Evolutionary conservation across 2,329 filamentous ascomycete species (phyloP).

Genomic region (Colletotrichum sublineola): DNA sequence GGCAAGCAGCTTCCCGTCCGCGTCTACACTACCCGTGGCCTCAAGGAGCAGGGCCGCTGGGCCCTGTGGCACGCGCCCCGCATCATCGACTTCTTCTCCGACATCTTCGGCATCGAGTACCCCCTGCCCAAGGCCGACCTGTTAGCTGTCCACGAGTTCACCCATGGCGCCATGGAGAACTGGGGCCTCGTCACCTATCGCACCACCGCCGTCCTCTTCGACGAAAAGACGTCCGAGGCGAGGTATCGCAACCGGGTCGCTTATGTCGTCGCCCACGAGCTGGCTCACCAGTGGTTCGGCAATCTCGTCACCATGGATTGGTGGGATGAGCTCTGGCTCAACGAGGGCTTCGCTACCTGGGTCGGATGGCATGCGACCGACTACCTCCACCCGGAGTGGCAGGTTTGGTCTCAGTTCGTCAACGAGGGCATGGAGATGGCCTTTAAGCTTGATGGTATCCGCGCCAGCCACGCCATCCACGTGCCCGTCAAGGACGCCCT

Average conservation of each 20-base stretch:
- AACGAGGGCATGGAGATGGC: slow-evolving; percentile 94
- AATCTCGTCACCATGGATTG: slow-evolving; percentile 97
- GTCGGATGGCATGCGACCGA: slow-evolving; percentile 95
- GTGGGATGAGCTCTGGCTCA: slow-evolving; percentile 95
- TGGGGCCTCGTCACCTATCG: slow-evolving; percentile 97
- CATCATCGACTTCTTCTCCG: slow-evolving; percentile 96
- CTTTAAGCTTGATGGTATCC: slow-evolving; percentile 88
- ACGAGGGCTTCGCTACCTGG: slow-evolving; percentile 98
- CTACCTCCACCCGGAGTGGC: slow-evolving; percentile 94
- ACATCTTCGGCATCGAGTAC: slow-evolving; percentile 93
- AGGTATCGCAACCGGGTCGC: slow-evolving; percentile 94
- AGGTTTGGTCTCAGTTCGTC: slow-evolving; percentile 97
- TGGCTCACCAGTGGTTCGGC: slow-evolving; percentile 97
- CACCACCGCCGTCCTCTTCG: slow-evolving; percentile 95
- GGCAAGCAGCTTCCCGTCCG: slow-evolving; percentile 92
- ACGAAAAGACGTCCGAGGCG: slow-evolving; percentile 90
- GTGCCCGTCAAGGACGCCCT: slow-evolving; percentile 93
- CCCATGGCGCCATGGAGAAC: slow-evolving; percentile 90
- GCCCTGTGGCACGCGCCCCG: slow-evolving; percentile 92
- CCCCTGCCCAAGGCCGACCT: slow-evolving; percentile 93
- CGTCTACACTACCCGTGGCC: slow-evolving; percentile 94
- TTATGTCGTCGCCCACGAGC: slow-evolving; percentile 97
- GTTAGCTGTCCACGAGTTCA: slow-evolving; percentile 94
- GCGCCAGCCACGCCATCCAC: slow-evolving; percentile 95
- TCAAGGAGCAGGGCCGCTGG: slow-evolving; percentile 91